Base-by-base conservation (phyloP, 176 grass and related monocot genomes). In the Avena sativa region DNA sequence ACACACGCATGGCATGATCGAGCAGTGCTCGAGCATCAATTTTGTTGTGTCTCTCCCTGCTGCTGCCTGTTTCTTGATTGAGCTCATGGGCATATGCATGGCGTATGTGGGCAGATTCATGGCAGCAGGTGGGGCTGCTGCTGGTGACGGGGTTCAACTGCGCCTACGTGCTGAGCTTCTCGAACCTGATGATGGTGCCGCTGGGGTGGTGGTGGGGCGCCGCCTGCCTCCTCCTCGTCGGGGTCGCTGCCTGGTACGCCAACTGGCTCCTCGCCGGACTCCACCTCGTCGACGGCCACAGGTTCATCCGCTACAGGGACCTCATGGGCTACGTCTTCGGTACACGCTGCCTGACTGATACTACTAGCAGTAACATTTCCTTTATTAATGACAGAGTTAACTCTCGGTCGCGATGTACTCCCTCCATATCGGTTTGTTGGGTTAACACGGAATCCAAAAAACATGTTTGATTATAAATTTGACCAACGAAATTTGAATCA, bases 121-220 rank as follows among this genome's bases (percentile, higher is more conserved):
- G 95, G 92, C 85, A 95, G 56, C 95, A 97, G 83, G 92, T 93
- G 0, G 95, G 92, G 56, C 19, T 97, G 59, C 67, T 97, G 82
- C 87, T 97, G 36, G 92, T 93, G 77, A 89, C 86, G 11, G 85
- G 86, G 1, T 97, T 97, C 92, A 97, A 97, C 91, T 97, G 95
- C n/a, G 95, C 92, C 55, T 97, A 97, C 75, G 95, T 98, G 58
- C 81, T 95, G n/a, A 95, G 96, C 86, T 95, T 95, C 91, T 98
- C 96, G 65, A 95, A 90, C 81, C 86, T 95, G 32, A 93, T 98
- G 78, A 86, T 95, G 86, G 96, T 78, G 40, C 95, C 92, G 36
- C 64, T 97, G 51, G 92, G 95, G 7, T 95, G 92, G 95, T 76
- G 79, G 2, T 95, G 92, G 95, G 95, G 92, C 13, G 12, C 82